Base-by-base conservation (phyloP, 1,284 basidiomycete species). In the Heliocybe sulcata region DNA sequence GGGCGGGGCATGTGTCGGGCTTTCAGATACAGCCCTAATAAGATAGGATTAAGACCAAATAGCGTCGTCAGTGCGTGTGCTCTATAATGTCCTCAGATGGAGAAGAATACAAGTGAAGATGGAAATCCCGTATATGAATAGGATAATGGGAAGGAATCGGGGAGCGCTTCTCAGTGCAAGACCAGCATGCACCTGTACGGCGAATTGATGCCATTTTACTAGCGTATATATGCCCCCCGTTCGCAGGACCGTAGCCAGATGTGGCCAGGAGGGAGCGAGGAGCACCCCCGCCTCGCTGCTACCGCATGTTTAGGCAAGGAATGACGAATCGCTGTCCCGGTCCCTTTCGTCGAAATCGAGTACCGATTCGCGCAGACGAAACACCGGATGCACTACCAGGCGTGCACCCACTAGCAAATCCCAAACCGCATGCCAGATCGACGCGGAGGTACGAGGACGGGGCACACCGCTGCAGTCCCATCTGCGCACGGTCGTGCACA, bases 21-120 rank as follows among this genome's bases (percentile, higher is more conserved):
- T 63, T 70, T 70, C 60, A 64, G 65, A 64, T 72, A 72, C 47
- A 72, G 68, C 56, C 69, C 70, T 71, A 59, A 54, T 58, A 59
- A 55, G 48, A 56, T 59, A 35, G 51, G 52, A 50, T 54, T 54
- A 29, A 49, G 23, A 49, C 10, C 47, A 49, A n/a, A 26, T 9
- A 55, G 57, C 33, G 51, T 56, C 38, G 45, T 52, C 50, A 51
- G 51, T 54, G 51, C 26, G 27, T 22, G 54, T 48, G 56, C 35
- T 50, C 35, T 45, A 33, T 35, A 57, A 26, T 35, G 54, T 61
- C 64, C 58, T 56, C 48, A 54, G 54, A 47, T 27, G 53, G 29
- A 54, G 35, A 48, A 53, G 57, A 58, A 57, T 54, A 16, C n/a
- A n/a, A n/a, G n/a, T n/a, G 38, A 42, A 6, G n/a, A 42, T 42